Evolutionary conservation across 2,329 filamentous ascomycete genomes (phyloP).

Genomic region (Cladosporium sp.): DNA sequence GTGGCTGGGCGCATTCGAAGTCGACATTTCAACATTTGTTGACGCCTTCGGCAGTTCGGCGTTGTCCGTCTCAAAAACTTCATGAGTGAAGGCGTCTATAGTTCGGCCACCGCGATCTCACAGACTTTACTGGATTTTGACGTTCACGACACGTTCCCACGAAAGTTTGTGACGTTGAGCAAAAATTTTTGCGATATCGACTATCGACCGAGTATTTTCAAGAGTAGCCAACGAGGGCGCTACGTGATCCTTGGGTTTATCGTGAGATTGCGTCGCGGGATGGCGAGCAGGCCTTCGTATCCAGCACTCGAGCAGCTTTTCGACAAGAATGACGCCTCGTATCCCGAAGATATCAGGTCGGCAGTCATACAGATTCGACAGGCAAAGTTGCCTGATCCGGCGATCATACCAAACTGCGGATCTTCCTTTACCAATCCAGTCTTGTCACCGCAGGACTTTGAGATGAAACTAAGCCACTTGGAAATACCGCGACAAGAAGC

Average conservation of each 20-base stretch:
- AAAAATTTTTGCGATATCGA: neutral
- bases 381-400: constrained; percentile 1
- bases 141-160: neutral
- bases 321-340: neutral
- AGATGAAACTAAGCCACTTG: neutral
- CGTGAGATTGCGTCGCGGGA: neutral
- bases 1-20: too few relatives aligned
- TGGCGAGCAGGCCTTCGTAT: neutral
- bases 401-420: neutral
- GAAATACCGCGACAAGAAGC: neutral
- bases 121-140: neutral
- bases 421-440: constrained; percentile 2
- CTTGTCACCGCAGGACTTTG: neutral
- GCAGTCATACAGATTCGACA: neutral
- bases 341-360: neutral
- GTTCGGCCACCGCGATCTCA: too few relatives aligned
- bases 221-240: neutral
- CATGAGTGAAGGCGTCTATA: too few relatives aligned
- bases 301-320: neutral
- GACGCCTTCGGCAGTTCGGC: too few relatives aligned
- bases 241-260: neutral
- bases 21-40: too few relatives aligned
- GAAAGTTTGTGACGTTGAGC: neutral
- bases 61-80: too few relatives aligned
- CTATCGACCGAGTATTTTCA: constrained; percentile 5